Conservation (phyloP, 169 alveolate species). For the Eimeria sp. region DNA sequence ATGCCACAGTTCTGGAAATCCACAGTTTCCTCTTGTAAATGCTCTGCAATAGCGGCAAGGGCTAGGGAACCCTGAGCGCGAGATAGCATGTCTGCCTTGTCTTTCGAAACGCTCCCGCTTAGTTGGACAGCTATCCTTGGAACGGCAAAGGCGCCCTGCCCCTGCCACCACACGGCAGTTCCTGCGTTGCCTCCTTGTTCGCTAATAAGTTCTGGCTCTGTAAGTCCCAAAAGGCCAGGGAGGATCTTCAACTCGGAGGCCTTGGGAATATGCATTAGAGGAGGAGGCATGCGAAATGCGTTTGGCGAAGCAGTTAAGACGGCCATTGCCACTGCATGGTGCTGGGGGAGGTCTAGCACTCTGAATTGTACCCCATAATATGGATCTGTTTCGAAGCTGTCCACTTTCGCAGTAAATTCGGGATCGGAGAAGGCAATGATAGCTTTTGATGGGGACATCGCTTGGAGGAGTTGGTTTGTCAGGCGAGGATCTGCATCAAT, state of each 20-base stretch:
- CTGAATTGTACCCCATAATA: constrained; percentile 80
- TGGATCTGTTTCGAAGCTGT: constrained; percentile 71
- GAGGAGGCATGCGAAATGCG: constrained; percentile 81
- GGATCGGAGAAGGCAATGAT: constrained; percentile 84
- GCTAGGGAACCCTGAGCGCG: constrained; percentile 54
- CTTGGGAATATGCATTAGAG: constrained; percentile 76
- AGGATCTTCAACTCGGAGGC: constrained; percentile 60
- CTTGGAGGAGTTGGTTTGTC: constrained; percentile 73
- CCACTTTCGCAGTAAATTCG: constrained; percentile 41
- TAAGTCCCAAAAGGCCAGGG: constrained; percentile 60
- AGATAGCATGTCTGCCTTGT: constrained; percentile 42
- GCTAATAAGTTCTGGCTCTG: constrained; percentile 76
- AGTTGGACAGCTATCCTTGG: constrained; percentile 76
- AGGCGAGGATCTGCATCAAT: constrained; percentile 75
- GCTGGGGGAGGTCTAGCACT: constrained; percentile 69
- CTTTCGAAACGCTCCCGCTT: constrained; percentile 56
- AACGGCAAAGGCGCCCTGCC: constrained; percentile 70
- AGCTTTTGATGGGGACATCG: constrained; percentile 70
- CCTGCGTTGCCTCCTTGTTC: constrained; percentile 69
- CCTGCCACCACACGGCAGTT: constrained; percentile 83
- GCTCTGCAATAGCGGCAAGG: constrained; percentile 74
- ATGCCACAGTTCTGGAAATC: constrained; percentile 76
- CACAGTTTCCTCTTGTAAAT: constrained; percentile 79
- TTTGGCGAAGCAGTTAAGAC: constrained; percentile 66
- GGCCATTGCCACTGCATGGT: constrained; percentile 50